phyloP scores from a whole-genome alignment of 805 yeast genomes.

The Yamadazyma endophytica region DNA sequence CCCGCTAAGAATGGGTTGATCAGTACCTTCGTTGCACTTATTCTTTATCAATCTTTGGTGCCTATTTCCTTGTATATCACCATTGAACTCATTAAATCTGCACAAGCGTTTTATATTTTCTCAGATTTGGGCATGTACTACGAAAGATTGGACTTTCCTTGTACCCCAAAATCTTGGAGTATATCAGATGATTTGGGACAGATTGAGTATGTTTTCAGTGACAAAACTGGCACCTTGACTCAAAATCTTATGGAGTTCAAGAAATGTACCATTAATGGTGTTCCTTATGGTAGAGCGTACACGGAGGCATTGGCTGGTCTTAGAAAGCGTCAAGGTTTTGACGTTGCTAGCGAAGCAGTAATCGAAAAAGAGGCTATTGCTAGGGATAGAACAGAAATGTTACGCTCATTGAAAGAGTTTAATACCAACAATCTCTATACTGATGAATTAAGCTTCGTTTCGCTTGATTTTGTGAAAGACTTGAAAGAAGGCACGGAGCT shows the following conservation, averaged over 20 bases:
- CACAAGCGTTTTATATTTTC: slow-evolving; percentile 72
- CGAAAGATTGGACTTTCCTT: slow-evolving; percentile 64
- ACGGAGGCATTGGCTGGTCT: slow-evolving; percentile 76
- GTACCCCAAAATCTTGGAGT: slow-evolving; percentile 79
- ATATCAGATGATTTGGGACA: slow-evolving; percentile 83
- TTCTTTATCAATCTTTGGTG: slow-evolving; percentile 71
- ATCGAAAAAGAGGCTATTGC: slow-evolving; percentile 38
- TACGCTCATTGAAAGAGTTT: slow-evolving; percentile 29
- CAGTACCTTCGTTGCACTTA: slow-evolving; percentile 67
- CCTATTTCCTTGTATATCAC: slow-evolving; percentile 79
- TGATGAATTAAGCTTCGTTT: slow-evolving; percentile 56
- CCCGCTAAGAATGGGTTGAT: slow-evolving; percentile 65
- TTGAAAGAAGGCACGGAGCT: too few species aligned
- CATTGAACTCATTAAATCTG: slow-evolving; percentile 73
- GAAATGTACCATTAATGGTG: slow-evolving; percentile 67
- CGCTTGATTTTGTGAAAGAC: slow-evolving; percentile 56
- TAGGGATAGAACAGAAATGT: slow-evolving; percentile 46
- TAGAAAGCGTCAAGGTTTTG: slow-evolving; percentile 61
- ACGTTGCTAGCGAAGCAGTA: slow-evolving; percentile 47
- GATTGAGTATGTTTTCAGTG: slow-evolving; percentile 76
- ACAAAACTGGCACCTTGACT: slow-evolving; percentile 80
- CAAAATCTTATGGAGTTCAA: slow-evolving; percentile 82
- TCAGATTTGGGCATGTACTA: slow-evolving; percentile 70
- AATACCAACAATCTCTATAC: slow-evolving; percentile 47
- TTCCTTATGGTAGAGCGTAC: slow-evolving; percentile 68